phyloP scores from a whole-genome alignment of 139 green algal species.

The Gonium pectorale region DNA sequence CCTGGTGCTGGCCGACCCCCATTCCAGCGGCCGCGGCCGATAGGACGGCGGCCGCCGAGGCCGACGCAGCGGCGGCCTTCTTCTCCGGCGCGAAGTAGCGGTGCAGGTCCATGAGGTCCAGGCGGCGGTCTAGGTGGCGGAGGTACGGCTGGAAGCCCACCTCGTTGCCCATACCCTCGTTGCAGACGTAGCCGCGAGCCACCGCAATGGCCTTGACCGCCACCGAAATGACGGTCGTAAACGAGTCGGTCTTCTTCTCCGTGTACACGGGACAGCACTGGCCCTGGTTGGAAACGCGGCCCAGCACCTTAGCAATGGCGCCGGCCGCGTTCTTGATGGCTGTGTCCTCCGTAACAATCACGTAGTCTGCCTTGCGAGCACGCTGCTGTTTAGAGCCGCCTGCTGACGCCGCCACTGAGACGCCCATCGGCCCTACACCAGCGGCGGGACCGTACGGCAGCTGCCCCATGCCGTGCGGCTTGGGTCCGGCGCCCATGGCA shows the following conservation, averaged over 20 bases:
- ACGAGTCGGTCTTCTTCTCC: constrained; percentile 56
- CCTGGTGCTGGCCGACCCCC: not conserved
- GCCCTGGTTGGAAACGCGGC: constrained; percentile 49
- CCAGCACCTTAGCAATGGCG: constrained; percentile 62
- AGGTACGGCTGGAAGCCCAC: constrained; percentile 62
- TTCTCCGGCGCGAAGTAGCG: constrained; percentile 23
- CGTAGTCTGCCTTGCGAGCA: constrained; percentile 59
- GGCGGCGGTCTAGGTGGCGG: constrained; percentile 33
- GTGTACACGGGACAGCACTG: constrained; percentile 61
- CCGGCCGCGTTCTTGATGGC: constrained; percentile 64
- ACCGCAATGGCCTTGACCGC: constrained; percentile 60
- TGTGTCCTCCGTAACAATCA: constrained; percentile 63
- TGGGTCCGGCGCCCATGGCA: not conserved
- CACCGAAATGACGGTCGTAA: constrained; percentile 54
- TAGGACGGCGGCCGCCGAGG: not conserved
- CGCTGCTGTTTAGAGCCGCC: constrained; percentile 26
- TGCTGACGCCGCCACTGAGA: not conserved
- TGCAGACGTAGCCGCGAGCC: constrained; percentile 53
- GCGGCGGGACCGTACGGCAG: not conserved
- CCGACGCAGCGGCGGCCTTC: not conserved
- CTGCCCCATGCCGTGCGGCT: constrained; percentile 17
- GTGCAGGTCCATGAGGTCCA: constrained; percentile 40
- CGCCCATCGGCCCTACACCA: not conserved
- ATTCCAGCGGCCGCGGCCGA: not conserved
- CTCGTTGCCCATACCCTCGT: constrained; percentile 57